phyloP scores from a whole-genome alignment of 257 asterid genomes.

The Knoxia roxburghii region DNA sequence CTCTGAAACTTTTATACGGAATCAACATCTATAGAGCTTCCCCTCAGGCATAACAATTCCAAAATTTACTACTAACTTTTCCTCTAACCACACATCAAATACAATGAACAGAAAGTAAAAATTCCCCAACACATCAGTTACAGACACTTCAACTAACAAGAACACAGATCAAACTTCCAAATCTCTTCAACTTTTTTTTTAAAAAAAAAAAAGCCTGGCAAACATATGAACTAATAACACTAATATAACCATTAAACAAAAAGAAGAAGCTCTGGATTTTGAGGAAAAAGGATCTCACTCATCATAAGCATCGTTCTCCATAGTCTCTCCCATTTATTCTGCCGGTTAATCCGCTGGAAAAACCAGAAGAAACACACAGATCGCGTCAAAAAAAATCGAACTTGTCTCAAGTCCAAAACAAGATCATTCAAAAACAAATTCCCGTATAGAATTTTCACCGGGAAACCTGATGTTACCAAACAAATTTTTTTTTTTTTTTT shows the following conservation, averaged over 20 bases:
- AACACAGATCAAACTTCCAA: background rate
- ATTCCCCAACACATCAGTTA: background rate
- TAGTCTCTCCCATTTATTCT: conserved; percentile 63
- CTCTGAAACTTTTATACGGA: too few relatives aligned
- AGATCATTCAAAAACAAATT: too few relatives aligned
- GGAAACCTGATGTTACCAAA: too few relatives aligned
- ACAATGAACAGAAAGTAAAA: background rate
- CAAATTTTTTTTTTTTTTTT: too few relatives aligned
- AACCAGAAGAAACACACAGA: conserved; percentile 9
- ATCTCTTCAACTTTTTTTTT: too few relatives aligned
- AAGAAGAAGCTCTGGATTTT: background rate
- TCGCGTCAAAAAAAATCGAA: conserved; percentile 12
- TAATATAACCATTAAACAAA: background rate
- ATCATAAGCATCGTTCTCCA: conserved; percentile 70
- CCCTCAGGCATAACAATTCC: too few relatives aligned
- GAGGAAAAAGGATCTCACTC: conserved; percentile 43
- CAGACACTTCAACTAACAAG: background rate
- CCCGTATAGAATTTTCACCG: too few relatives aligned
- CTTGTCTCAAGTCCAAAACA: background rate
- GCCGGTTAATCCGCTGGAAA: background rate
- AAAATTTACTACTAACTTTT: too few relatives aligned
- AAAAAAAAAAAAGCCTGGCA: background rate
- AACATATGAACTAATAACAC: background rate
- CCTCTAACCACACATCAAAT: background rate
- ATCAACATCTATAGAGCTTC: too few relatives aligned